These are phyloP conservation scores for Chlorella sorokiniana DNA, from an alignment of 139 green algal genomes.

Conservation along the genomic window DNA sequence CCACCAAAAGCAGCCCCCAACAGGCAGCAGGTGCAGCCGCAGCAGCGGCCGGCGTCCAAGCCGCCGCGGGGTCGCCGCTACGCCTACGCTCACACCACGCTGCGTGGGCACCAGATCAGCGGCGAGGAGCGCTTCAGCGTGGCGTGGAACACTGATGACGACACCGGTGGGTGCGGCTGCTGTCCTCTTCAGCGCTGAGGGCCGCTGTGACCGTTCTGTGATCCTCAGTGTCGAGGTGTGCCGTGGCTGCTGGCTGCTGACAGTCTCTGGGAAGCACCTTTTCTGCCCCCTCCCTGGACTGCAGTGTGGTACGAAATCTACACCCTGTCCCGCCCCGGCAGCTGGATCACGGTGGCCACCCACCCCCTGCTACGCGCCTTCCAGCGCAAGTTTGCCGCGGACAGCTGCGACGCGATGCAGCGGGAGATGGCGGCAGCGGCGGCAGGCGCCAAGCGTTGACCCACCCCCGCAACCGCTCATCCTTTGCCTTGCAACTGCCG, in stretches of 20 bases:
- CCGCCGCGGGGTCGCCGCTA: conserved; percentile 9
- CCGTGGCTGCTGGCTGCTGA: too few species aligned
- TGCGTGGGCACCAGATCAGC: conserved; percentile 40
- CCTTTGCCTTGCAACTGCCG: background rate
- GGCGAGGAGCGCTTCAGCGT: conserved; percentile 47
- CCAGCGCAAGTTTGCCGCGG: conserved; percentile 36
- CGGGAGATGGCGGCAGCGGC: conserved; percentile 6
- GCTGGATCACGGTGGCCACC: conserved; percentile 14
- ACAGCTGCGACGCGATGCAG: conserved; percentile 35
- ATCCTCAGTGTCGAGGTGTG: too few species aligned
- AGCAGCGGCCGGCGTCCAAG: background rate
- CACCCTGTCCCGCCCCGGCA: conserved; percentile 40
- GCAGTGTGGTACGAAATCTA: conserved; percentile 47
- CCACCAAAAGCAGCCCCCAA: background rate
- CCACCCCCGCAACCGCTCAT: background rate
- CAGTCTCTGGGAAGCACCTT: background rate
- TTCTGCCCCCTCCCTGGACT: background rate
- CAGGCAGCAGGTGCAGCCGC: background rate
- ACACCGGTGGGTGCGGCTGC: conserved; percentile 5
- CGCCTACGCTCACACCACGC: conserved; percentile 39
- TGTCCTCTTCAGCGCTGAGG: too few species aligned
- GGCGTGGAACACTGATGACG: conserved; percentile 32
- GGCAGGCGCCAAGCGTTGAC: background rate
- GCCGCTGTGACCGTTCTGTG: too few species aligned
- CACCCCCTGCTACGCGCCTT: conserved; percentile 39